Evolutionary conservation across 176 grass and related monocot genomes (phyloP), one percentile per base, ranked within the genome.

Genomic region (Zoysia japonica): DNA sequence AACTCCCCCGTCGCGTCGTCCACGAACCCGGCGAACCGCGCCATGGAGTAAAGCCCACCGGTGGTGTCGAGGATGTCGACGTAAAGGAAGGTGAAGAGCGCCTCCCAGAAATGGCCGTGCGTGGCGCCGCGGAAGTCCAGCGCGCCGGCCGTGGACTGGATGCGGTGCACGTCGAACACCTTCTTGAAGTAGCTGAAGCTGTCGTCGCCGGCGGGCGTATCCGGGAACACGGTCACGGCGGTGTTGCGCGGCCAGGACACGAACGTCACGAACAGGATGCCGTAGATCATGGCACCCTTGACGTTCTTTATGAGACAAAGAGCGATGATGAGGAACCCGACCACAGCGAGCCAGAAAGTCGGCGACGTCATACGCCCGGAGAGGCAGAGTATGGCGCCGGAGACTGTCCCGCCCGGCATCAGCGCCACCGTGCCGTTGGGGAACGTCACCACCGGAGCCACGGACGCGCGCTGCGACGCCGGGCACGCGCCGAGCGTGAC

Each of bases 41-140:
- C 89, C 93, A 96, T 92, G 40, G 93, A 86, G 65, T 96, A 96
- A 69, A 96, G 93, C 9, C 73, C 73, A 3, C 93, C 93, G 0
- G 93, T 96, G 42, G 93, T 96, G 82, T 96, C 93, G 44, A 96
- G 89, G 68, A 96, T 85, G 41, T 96, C 93, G 28, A 96, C 93
- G 87, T 92, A 92, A 20, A 96, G 89, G 76, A 96, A 96, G 10
- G 93, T 96, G 69, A 96, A 14, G 59, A 96, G 87, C 28, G 93
- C 89, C 80, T 96, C 89, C 93, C 93, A 96, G 87, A 96, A 96
- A 41, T 71, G 78, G 44, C 70, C 79, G 6, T 84, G 73, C 2
- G 71, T 46, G 4, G 76, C 62, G 46, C 85, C 89, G n/a, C 80
- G 20, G 65, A 95, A 95, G 78, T 88, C 88, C 35, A 96, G 84